Conservation (phyloP, 805 yeast genomes). For the Jamesozyma hellenica region DNA sequence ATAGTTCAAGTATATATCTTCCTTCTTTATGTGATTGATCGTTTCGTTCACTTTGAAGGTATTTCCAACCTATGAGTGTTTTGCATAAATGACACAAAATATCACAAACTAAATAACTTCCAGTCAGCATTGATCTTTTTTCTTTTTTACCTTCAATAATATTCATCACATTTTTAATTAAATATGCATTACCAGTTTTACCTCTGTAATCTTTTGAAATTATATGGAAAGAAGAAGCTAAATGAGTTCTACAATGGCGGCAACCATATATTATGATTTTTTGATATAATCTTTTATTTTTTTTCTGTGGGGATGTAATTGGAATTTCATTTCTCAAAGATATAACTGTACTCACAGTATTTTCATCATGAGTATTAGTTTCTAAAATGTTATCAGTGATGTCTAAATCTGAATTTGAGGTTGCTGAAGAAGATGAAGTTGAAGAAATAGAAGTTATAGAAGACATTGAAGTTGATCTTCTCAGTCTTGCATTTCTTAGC, state of each 20-base stretch:
- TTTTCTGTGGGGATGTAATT: background rate
- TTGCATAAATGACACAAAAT: constrained; percentile 47
- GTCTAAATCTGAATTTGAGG: background rate
- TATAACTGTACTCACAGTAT: background rate
- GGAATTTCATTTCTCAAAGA: background rate
- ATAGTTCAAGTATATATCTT: constrained; percentile 42
- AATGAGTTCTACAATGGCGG: constrained; percentile 25
- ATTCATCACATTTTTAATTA: constrained; percentile 43
- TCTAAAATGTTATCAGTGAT: too few relatives aligned
- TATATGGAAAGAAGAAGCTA: constrained; percentile 24
- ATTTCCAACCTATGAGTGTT: constrained; percentile 53
- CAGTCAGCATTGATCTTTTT: constrained; percentile 48
- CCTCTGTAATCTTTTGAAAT: constrained; percentile 42
- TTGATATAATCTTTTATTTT: background rate
- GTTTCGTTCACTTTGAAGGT: constrained; percentile 37
- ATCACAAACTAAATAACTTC: constrained; percentile 47
- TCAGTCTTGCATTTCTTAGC: background rate
- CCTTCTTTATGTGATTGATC: constrained; percentile 53
- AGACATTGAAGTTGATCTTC: background rate
- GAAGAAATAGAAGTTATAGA: background rate
- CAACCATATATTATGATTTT: constrained; percentile 27
- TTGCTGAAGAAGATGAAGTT: background rate
- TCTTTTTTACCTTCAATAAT: constrained; percentile 31
- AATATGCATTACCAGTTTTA: constrained; percentile 45
- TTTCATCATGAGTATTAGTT: too few relatives aligned